Percentiles rank a stretch among this genome's conserved stretches.
These are phyloP conservation scores for Parastagonospora avenae DNA, from an alignment of 2,329 filamentous ascomycete species.

Conservation along the genomic window DNA sequence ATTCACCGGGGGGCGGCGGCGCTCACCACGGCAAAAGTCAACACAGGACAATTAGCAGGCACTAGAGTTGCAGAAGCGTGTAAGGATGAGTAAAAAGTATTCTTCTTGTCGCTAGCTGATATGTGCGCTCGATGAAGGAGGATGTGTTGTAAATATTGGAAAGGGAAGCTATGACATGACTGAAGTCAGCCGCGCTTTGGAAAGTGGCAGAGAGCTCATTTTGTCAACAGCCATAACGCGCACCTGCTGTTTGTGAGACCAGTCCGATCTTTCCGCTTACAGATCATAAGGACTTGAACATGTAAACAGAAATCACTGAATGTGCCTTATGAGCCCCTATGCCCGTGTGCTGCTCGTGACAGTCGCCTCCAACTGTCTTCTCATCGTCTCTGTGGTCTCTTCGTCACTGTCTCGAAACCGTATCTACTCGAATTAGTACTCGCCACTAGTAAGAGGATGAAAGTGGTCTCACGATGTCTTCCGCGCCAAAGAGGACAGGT, in stretches of 20 bases:
- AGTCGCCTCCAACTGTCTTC: slow-evolving; percentile 27
- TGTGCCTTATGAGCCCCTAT: background rate
- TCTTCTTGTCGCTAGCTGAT: background rate
- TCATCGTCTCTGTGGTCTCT: slow-evolving; percentile 41
- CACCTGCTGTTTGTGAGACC: background rate
- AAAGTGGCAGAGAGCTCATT: too few relatives aligned
- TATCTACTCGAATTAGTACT: slow-evolving; percentile 34
- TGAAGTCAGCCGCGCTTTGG: too few relatives aligned
- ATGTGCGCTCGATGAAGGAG: too few relatives aligned
- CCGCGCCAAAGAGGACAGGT: slow-evolving; percentile 73
- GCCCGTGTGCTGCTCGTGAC: background rate
- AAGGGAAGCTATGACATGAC: too few relatives aligned
- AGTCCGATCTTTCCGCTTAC: too few relatives aligned
- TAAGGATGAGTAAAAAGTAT: background rate
- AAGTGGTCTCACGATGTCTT: slow-evolving; percentile 68
- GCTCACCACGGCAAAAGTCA: slow-evolving; percentile 4
- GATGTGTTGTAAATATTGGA: too few relatives aligned
- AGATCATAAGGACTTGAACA: too few relatives aligned
- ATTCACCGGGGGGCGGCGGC: slow-evolving; percentile 11
- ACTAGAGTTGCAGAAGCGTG: too few relatives aligned
- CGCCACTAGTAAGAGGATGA: background rate
- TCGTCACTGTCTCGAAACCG: slow-evolving; percentile 45
- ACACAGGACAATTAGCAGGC: too few relatives aligned
- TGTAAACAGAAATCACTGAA: too few relatives aligned
- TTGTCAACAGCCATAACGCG: background rate